These are phyloP conservation scores for Dactylellina drechsleri DNA, from an alignment of 2,329 filamentous ascomycete genomes.

Conservation along the genomic window DNA sequence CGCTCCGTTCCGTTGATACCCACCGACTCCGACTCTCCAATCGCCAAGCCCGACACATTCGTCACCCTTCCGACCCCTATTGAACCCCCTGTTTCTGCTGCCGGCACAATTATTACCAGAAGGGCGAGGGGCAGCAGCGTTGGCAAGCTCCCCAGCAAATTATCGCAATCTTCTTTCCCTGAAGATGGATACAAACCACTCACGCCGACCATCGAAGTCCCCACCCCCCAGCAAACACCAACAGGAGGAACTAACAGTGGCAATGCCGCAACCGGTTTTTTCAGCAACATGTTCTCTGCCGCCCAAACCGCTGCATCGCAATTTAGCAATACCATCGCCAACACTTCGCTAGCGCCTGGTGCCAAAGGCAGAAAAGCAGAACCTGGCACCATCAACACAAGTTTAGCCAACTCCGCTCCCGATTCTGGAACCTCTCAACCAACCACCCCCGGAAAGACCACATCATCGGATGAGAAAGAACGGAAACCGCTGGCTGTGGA, in stretches of 20 bases:
- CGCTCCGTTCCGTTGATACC: constrained; percentile 31
- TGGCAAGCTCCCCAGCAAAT: constrained; percentile 49
- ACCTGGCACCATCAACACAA: constrained; percentile 59
- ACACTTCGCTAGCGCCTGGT: constrained; percentile 63
- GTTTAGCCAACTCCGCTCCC: constrained; percentile 59
- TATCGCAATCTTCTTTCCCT: constrained; percentile 50
- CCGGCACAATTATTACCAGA: constrained; percentile 43
- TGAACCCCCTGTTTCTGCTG: constrained; percentile 38
- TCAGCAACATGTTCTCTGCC: constrained; percentile 90
- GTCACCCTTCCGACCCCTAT: constrained; percentile 51
- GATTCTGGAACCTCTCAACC: constrained; percentile 62
- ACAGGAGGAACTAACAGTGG: constrained; percentile 65
- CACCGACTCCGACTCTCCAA: constrained; percentile 18
- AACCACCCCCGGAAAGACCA: constrained; percentile 58
- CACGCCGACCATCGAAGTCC: constrained; percentile 79
- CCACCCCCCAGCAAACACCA: constrained; percentile 64
- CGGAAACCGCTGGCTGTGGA: constrained; percentile 81
- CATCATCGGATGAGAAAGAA: constrained; percentile 62
- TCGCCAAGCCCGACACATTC: constrained; percentile 48
- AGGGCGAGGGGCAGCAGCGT: constrained; percentile 45
- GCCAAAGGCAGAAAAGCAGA: constrained; percentile 59
- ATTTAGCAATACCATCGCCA: constrained; percentile 71
- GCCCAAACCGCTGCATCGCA: constrained; percentile 89
- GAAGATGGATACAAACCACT: constrained; percentile 66
- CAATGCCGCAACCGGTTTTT: constrained; percentile 74